Conservation (phyloP, 2,329 filamentous ascomycete species). For the Penicillium sp. region DNA sequence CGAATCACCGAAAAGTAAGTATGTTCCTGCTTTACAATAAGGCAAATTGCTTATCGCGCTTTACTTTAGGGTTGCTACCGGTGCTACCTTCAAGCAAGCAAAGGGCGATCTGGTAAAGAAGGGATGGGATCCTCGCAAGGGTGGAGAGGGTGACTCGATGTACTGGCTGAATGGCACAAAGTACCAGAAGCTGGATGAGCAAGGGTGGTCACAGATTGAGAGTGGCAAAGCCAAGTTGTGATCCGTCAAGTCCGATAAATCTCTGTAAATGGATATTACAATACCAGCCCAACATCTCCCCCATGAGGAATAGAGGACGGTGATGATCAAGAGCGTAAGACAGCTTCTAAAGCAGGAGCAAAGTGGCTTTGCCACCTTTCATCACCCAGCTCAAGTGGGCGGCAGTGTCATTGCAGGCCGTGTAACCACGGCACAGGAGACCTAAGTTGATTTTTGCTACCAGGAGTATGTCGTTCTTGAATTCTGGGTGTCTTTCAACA, state of each 20-base stretch:
- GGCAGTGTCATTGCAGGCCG: conserved; percentile 48
- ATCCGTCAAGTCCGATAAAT: neutral
- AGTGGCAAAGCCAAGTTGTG: conserved; percentile 45
- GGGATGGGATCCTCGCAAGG: conserved; percentile 38
- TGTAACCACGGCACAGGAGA: conserved; percentile 42
- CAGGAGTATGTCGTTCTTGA: too few species aligned
- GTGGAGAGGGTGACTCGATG: conserved; percentile 37
- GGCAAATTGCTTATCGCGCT: neutral
- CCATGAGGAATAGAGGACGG: neutral
- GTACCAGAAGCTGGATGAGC: conserved; percentile 40
- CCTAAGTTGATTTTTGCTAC: conserved; percentile 9
- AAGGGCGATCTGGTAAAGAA: conserved; percentile 47
- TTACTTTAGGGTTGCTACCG: conserved; percentile 40
- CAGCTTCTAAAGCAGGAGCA: neutral
- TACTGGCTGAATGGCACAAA: conserved; percentile 46
- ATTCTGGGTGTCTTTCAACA: too few species aligned
- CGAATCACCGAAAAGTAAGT: conserved; percentile 47
- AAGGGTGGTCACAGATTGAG: conserved; percentile 44
- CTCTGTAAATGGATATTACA: neutral
- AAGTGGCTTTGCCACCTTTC: too few species aligned
- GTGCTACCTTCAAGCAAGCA: conserved; percentile 52
- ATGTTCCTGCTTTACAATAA: neutral
- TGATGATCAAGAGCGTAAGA: neutral
- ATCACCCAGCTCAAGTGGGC: too few species aligned
- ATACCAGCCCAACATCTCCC: neutral